Conservation (phyloP, 768 basidiomycete genomes). For the Dictyophora rubrovolvata region DNA sequence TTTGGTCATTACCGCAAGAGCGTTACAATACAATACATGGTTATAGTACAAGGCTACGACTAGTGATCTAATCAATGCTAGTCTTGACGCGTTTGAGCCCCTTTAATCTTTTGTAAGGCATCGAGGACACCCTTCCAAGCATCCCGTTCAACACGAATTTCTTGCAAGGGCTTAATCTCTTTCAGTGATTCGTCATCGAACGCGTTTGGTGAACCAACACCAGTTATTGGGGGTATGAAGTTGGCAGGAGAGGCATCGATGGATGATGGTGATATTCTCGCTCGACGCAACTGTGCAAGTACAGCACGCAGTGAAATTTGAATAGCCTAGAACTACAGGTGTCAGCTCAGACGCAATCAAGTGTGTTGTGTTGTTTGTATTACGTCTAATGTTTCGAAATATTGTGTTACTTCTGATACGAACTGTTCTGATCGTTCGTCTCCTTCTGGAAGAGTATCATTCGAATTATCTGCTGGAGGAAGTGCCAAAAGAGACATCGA, state of each 20-base stretch:
- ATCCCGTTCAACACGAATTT: constrained; percentile 64
- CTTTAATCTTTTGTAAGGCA: constrained; percentile 55
- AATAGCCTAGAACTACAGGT: constrained; percentile 42
- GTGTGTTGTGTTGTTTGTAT: not conserved
- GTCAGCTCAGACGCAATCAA: not conserved
- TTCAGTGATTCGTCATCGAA: constrained; percentile 13
- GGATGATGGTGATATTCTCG: constrained; percentile 80
- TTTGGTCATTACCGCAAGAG: not conserved
- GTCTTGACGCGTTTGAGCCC: constrained; percentile 19
- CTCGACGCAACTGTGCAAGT: constrained; percentile 70
- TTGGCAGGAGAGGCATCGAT: constrained; percentile 67
- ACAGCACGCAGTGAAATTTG: constrained; percentile 69
- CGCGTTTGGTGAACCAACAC: constrained; percentile 53
- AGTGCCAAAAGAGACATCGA: constrained; percentile 70
- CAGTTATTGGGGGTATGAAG: constrained; percentile 69
- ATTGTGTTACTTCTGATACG: constrained; percentile 75
- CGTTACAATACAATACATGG: not conserved
- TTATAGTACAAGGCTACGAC: not conserved
- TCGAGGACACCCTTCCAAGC: constrained; percentile 70
- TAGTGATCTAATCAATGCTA: not conserved
- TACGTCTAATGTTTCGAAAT: constrained; percentile 76
- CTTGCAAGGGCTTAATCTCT: constrained; percentile 56
- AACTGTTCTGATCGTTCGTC: constrained; percentile 81
- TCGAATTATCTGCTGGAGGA: constrained; percentile 69
- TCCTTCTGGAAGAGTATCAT: constrained; percentile 62